Conservation (phyloP, 768 basidiomycete species). For the Obba rivulosa region DNA sequence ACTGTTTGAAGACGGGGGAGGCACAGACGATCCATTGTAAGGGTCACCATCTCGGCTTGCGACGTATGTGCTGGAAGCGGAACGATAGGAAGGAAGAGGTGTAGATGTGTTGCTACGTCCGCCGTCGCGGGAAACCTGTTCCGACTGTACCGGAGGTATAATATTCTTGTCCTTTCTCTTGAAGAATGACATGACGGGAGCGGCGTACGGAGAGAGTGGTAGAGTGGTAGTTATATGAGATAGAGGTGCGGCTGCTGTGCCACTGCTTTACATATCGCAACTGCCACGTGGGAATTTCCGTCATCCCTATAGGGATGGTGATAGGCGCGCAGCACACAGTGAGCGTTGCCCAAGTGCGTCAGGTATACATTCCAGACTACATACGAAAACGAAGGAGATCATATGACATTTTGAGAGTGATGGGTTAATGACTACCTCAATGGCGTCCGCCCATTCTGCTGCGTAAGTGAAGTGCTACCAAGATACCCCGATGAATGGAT, state of each 20-base stretch:
- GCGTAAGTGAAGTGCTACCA: no score
- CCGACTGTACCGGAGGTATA: slow-evolving; percentile 62
- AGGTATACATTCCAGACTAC: no score
- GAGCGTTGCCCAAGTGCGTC: no score
- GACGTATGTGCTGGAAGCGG: slow-evolving; percentile 58
- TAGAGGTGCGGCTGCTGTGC: slow-evolving; percentile 4
- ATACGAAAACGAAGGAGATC: no score
- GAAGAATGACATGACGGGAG: slow-evolving; percentile 53
- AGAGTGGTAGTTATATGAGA: neutral
- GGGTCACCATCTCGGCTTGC: slow-evolving; percentile 66
- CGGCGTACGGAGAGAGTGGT: neutral
- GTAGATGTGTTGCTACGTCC: slow-evolving; percentile 32
- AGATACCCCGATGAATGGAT: no score
- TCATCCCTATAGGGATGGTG: no score
- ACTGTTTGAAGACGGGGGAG: slow-evolving; percentile 8
- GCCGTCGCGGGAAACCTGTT: slow-evolving; percentile 22
- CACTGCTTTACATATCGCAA: slow-evolving; percentile 6
- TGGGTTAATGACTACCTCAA: no score
- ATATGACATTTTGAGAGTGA: no score
- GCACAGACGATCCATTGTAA: slow-evolving; percentile 30
- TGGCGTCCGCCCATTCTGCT: no score
- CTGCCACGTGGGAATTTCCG: slow-evolving; percentile 6
- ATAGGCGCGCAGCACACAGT: no score
- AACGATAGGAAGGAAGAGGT: slow-evolving; percentile 35
- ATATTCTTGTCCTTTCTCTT: slow-evolving; percentile 58